Evolutionary conservation across 768 basidiomycete genomes (phyloP), one percentile per base, ranked within the genome.

Genomic region (Hericium rajendrae): DNA sequence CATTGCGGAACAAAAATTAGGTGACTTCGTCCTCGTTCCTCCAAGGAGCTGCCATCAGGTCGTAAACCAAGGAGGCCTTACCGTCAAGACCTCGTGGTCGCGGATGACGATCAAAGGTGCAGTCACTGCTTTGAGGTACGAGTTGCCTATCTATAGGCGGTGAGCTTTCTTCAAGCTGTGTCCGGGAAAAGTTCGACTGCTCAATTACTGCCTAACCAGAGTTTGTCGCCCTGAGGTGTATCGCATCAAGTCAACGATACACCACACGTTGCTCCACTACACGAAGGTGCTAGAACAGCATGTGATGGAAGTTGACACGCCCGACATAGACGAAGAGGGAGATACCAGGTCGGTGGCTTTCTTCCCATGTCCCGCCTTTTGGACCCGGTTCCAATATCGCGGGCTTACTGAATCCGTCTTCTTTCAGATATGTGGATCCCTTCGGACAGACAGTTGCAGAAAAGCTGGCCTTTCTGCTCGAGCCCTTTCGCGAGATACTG

Each of bases 81-180:
- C 88, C 0, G 74, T 91, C 67, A 93, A 93, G 70, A 83, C 84
- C 4, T 86, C 87, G 1, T 93, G 91, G 91, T 91, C 89, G 1
- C 76, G 91, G 49, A 91, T 93, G 88, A 85, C 87, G 6, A 64
- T 86, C 26, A 67, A 71, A 50, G 85, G 87, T 3, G 67, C 90
- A 13, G 67, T 69, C 41, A 72, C 75, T 0, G 86, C 89, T 2
- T 73, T 86, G 37, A 78, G 81, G 63, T 79, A 86, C 48, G 91
- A 93, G 61, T 74, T 93, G 38, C 87, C 87, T 0, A 78, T 93
- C 13, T 93, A 92, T 67, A 80, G 82, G 67, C 77, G 91, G 91
- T 90, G 57, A 58, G 2, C 28, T 38, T 26, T 56, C 3, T 20
- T 8, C 38, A 6, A 38, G 39, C 13, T 38, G 6, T 55, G 16